Percentiles rank a stretch among this genome's conserved stretches.
These are phyloP conservation scores for Skeletonema marinoi DNA, from an alignment of 108 stramenopile species.

Conservation along the genomic window DNA sequence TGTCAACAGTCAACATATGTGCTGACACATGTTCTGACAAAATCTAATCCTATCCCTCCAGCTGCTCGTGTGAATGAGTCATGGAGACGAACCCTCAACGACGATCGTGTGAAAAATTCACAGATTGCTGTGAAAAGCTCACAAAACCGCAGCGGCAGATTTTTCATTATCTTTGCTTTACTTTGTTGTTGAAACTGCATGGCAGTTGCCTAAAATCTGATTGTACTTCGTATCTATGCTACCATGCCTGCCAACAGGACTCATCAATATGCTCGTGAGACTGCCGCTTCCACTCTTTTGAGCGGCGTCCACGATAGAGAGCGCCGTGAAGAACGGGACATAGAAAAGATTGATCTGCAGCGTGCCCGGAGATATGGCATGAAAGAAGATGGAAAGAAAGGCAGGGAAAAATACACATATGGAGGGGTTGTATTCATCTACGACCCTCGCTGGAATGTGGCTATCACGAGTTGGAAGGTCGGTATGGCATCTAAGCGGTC, in stretches of 20 bases:
- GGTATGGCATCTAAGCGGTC: neutral
- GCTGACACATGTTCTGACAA: too few relatives aligned
- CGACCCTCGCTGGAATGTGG: slow-evolving; percentile 32
- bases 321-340: slow-evolving; percentile 54
- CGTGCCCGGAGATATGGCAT: slow-evolving; percentile 59
- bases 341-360: slow-evolving; percentile 55
- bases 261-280: neutral
- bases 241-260: slow-evolving; percentile 5
- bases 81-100: too few relatives aligned
- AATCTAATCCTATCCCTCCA: too few relatives aligned
- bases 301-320: slow-evolving; percentile 37
- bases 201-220: too few relatives aligned
- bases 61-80: too few relatives aligned
- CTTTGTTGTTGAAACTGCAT: too few relatives aligned
- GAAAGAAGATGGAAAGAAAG: slow-evolving; percentile 28
- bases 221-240: too few relatives aligned
- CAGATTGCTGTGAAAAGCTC: too few relatives aligned
- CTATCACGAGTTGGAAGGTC: slow-evolving; percentile 41
- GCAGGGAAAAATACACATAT: slow-evolving; percentile 55
- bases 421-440: slow-evolving; percentile 56
- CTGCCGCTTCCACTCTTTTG: neutral
- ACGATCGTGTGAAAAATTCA: too few relatives aligned
- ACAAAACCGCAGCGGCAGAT: too few relatives aligned
- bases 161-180: too few relatives aligned
- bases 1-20: too few relatives aligned